phyloP scores from a whole-genome alignment of 1,284 basidiomycete species.

The Fistulinella staudtii region DNA sequence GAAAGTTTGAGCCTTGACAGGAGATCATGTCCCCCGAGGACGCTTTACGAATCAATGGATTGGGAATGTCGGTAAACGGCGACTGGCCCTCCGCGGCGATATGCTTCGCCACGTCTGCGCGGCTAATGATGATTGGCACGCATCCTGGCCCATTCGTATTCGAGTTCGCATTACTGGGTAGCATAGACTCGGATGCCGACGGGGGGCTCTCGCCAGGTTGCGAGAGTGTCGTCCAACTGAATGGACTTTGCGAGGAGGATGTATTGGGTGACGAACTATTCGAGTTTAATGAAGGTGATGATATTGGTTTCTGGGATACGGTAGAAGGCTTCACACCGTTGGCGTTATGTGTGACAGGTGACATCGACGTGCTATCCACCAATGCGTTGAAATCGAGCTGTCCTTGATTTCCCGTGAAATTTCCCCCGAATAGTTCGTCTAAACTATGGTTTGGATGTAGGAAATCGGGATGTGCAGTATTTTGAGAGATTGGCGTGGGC shows the following conservation, averaged over 20 bases:
- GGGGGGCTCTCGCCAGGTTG: constrained; percentile 29
- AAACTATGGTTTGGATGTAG: constrained; percentile 37
- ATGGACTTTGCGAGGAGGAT: constrained; percentile 38
- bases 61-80: constrained; percentile 37
- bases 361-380: constrained; percentile 38
- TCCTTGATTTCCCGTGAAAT: constrained; percentile 41
- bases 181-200: constrained; percentile 22
- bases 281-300: constrained; percentile 27
- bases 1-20: constrained; percentile 61
- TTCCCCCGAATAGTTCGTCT: constrained; percentile 64
- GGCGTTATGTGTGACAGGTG: constrained; percentile 46
- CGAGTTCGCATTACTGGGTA: constrained; percentile 5
- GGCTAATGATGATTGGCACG: constrained; percentile 52
- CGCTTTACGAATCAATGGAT: constrained; percentile 30
- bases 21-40: constrained; percentile 46
- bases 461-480: constrained; percentile 21
- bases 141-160: no score
- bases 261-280: constrained; percentile 29
- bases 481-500: constrained; percentile 35
- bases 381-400: constrained; percentile 45
- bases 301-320: constrained; percentile 14
- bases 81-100: constrained; percentile 51
- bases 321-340: constrained; percentile 20
- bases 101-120: constrained; percentile 46
- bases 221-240: constrained; percentile 32